Evolutionary conservation across 306 rosid species (phyloP), one percentile per base, ranked within the genome.

Genomic region (Dalbergia oliveri): DNA sequence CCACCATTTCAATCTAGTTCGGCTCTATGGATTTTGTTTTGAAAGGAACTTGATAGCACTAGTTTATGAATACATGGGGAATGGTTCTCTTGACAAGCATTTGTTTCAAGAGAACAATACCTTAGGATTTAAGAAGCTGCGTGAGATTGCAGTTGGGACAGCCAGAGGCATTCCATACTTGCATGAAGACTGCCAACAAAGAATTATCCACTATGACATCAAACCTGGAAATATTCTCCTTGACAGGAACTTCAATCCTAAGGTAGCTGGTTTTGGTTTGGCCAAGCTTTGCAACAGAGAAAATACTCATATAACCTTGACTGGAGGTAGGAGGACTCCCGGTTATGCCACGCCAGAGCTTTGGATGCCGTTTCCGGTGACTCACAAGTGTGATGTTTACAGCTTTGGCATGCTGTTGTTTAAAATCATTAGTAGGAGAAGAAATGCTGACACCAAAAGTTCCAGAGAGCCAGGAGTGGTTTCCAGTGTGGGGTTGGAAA

Each of bases 171-270:
- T 88, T 19, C 83, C 87, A 4, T 85, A 82, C 35, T 61, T 85
- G 60, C 91, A 85, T 41, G 91, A 88, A 81, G 86, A 85, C 31
- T 85, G 89, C 21, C 80, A 83, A 34, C 87, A 85, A 43, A 73
- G 72, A 53, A 88, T 88, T n/a, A 66, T 85, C 61, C 89, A 85
- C 34, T 85, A 85, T 43, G 89, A 88, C 53, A 85, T 83, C 1
- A 88, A 88, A 57, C 91, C 91, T 4, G 86, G 23, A 23, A 88
- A 85, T 31, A 80, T 88, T 73, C 84, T 87, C 0, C 71, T 87
- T 34, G 86, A 87, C 8, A 23, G 15, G 0, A 74, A 69, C 79
- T n/a, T n/a, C n/a, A n/a, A n/a, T n/a, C n/a, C n/a, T n/a, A n/a
- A n/a, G n/a, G n/a, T n/a, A n/a, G n/a, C n/a, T 39, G 90, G 84